phyloP scores from a whole-genome alignment of 2,329 filamentous ascomycete genomes.

The Phaeosphaeria sp. region DNA sequence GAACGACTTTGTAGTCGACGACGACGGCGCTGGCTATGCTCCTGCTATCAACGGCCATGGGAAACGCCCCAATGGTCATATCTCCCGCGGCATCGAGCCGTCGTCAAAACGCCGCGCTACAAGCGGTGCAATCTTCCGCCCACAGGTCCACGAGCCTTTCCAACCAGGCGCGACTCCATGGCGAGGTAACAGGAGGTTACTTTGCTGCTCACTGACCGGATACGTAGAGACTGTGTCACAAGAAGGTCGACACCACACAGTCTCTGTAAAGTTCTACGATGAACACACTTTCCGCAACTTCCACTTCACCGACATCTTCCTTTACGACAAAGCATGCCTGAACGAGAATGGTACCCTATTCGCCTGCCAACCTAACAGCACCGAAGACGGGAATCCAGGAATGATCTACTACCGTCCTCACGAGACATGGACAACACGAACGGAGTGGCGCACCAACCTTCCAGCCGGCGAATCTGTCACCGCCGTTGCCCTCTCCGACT shows the following conservation, averaged over 20 bases:
- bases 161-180: slow-evolving; percentile 95
- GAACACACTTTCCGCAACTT: slow-evolving; percentile 91
- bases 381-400: slow-evolving; percentile 65
- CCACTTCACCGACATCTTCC: slow-evolving; percentile 94
- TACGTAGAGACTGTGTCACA: slow-evolving; percentile 98
- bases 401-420: slow-evolving; percentile 96
- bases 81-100: slow-evolving; percentile 51
- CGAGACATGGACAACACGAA: slow-evolving; percentile 91
- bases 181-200: slow-evolving; percentile 91
- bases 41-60: slow-evolving; percentile 65
- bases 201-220: slow-evolving; percentile 91
- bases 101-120: slow-evolving; percentile 60
- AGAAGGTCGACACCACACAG: slow-evolving; percentile 83
- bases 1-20: slow-evolving; percentile 90
- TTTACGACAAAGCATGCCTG: slow-evolving; percentile 95
- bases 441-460: slow-evolving; percentile 89
- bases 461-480: slow-evolving; percentile 85
- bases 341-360: slow-evolving; percentile 85
- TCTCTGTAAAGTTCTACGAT: slow-evolving; percentile 98
- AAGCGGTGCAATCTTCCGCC: slow-evolving; percentile 57
- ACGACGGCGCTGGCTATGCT: slow-evolving; percentile 91
- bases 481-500: slow-evolving; percentile 88
- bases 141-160: slow-evolving; percentile 81
- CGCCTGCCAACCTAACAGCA: slow-evolving; percentile 70
- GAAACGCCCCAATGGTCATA: slow-evolving; percentile 64